Base-by-base conservation (phyloP, 495 filamentous ascomycete genomes). In the Penicillium egyptiacum region DNA sequence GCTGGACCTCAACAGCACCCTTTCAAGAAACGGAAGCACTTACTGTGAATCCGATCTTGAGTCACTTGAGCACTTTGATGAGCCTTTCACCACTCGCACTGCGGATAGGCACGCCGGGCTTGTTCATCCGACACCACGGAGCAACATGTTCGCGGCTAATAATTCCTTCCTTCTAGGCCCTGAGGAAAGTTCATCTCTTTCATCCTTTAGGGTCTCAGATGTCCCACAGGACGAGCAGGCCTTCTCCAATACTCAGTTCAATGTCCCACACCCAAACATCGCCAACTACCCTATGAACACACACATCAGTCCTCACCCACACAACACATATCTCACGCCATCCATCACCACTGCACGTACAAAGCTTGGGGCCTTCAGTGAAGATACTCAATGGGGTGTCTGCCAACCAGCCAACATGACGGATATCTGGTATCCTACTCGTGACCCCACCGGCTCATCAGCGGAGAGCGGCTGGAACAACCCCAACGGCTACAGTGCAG, bases 171-270 rank as follows among this genome's bases (percentile, higher is more conserved):
- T 52, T 1, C 42, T 44, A 5, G 28, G 35, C 26, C 39, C 17
- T 2, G 62, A 62, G 25, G 47, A 60, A 0, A 49, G 31, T 0
- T 22, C 53, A 2, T 58, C 64, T 3, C 8, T 60, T 0, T 57
- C 62, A 2, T 58, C 58, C 5, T 57, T 64, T 20, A 50, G 45
- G 1, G 28, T 53, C 8, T 14, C 33, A 4, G 56, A 50, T 20
- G 2, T 19, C 2, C 33, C 47, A 28, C 20, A 20, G 16, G 44
- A 56, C 0, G 41, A 54, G 9, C 37, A 31, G 10, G 5, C 43
- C 23, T 11, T 51, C 0, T 23, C 16, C 1, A 19, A 14, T 5
- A 9, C n/a, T 25, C 26, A 39, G 1, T 17, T 39, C 35, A 39
- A 33, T 25, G 4, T 8, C 0, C 33, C 26, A 16, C 14, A 12